A percentile compares a stretch with the other conserved stretches of the same genome.
phyloP scores from a whole-genome alignment of 2,329 filamentous ascomycete genomes.

The Gyromitra esculenta region DNA sequence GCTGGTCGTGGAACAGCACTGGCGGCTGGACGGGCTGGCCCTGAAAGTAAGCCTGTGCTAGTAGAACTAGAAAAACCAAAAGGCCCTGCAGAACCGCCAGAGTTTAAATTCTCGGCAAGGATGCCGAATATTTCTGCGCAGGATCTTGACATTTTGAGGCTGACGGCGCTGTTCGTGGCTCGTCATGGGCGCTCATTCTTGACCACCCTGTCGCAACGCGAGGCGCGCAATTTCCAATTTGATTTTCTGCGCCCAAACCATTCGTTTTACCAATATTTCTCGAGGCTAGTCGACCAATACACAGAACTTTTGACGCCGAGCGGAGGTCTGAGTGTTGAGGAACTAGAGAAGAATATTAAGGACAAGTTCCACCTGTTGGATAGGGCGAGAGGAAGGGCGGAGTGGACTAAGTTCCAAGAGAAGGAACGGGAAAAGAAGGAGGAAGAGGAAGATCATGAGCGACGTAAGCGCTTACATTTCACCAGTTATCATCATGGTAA shows the following conservation, averaged over 20 bases:
- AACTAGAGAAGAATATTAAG: slow-evolving; percentile 77
- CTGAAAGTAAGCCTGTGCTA: slow-evolving; percentile 44
- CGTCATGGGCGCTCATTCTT: slow-evolving; percentile 93
- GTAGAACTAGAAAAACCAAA: slow-evolving; percentile 72
- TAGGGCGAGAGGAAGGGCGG: slow-evolving; percentile 83
- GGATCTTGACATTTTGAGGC: slow-evolving; percentile 73
- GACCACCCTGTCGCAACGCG: slow-evolving; percentile 86
- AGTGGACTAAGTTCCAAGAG: slow-evolving; percentile 86
- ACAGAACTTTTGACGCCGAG: slow-evolving; percentile 62
- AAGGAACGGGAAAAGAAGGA: slow-evolving; percentile 88
- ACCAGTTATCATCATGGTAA: not conserved
- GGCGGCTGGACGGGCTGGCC: slow-evolving; percentile 74
- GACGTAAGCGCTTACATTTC: slow-evolving; percentile 64
- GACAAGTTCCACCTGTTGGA: slow-evolving; percentile 83
- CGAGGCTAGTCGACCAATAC: slow-evolving; percentile 91
- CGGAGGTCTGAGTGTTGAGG: slow-evolving; percentile 71
- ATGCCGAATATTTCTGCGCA: slow-evolving; percentile 98
- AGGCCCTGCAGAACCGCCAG: slow-evolving; percentile 83
- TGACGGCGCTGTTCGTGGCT: slow-evolving; percentile 91
- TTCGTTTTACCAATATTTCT: slow-evolving; percentile 95
- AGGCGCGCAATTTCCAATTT: slow-evolving; percentile 91
- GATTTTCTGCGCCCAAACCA: slow-evolving; percentile 96
- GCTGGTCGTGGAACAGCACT: slow-evolving; percentile 83
- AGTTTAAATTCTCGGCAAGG: slow-evolving; percentile 91
- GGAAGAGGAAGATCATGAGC: slow-evolving; percentile 84